phyloP scores from a whole-genome alignment of 495 filamentous ascomycete species.

The Lophiostoma macrostomum region DNA sequence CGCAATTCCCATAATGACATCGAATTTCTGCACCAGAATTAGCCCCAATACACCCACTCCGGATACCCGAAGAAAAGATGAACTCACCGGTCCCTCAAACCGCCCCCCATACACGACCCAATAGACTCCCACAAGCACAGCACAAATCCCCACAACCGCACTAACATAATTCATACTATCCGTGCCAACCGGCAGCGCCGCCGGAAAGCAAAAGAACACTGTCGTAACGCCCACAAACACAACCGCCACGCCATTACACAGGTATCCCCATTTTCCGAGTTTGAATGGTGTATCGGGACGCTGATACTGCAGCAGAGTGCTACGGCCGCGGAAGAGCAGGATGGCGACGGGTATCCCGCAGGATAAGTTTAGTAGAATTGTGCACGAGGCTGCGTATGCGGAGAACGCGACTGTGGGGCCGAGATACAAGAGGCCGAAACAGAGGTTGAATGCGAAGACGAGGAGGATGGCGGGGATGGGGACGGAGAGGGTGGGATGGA shows the following conservation, averaged over 20 bases:
- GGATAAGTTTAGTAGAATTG: conserved; percentile 5
- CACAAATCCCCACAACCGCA: conserved; percentile 4
- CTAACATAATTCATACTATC: conserved; percentile 8
- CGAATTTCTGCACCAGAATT: conserved; percentile 10
- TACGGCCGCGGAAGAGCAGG: background rate
- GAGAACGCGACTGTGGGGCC: background rate
- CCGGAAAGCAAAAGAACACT: conserved; percentile 6
- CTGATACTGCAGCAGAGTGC: background rate
- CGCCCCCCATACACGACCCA: conserved; percentile 2
- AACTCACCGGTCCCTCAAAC: conserved; percentile 5
- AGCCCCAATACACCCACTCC: background rate
- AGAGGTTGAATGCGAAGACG: conserved; percentile 9
- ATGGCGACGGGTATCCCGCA: conserved; percentile 1
- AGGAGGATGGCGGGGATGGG: conserved; percentile 3
- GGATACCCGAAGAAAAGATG: background rate
- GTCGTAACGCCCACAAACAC: conserved; percentile 6
- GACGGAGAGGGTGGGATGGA: background rate
- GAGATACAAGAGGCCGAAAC: conserved; percentile 13
- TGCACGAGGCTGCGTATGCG: background rate
- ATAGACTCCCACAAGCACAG: conserved; percentile 7
- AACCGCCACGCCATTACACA: background rate
- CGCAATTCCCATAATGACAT: conserved; percentile 13
- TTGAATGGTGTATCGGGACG: conserved; percentile 8
- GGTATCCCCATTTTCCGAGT: background rate
- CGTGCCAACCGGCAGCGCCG: background rate